These are phyloP conservation scores for Cryptococcus neoformans DNA, from an alignment of 1,284 basidiomycete genomes.

Conservation along the genomic window DNA sequence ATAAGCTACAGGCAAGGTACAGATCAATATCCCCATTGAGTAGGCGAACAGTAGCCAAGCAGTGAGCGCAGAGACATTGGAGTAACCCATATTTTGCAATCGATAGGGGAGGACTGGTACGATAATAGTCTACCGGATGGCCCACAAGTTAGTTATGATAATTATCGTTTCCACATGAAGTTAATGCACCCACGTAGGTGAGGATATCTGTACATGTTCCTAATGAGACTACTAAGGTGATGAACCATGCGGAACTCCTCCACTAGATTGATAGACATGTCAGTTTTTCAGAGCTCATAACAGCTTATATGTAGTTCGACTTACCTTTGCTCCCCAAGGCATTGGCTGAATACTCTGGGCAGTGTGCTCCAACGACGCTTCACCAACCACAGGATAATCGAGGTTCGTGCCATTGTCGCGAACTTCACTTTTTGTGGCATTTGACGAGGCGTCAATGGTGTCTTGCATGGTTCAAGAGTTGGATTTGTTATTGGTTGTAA, in stretches of 20 bases:
- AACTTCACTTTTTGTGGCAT: not conserved
- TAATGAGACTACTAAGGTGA: conserved; percentile 36
- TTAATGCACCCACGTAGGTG: conserved; percentile 32
- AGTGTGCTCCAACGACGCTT: not conserved
- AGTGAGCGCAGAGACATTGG: conserved; percentile 33
- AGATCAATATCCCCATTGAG: conserved; percentile 35
- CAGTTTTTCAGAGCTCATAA: not conserved
- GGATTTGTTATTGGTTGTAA: not conserved
- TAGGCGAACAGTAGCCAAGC: conserved; percentile 43
- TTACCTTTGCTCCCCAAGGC: conserved; percentile 4
- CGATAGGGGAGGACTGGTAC: conserved; percentile 67
- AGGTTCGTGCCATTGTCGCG: not conserved
- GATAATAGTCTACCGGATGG: conserved; percentile 27
- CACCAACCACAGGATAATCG: not conserved
- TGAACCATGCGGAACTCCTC: conserved; percentile 31
- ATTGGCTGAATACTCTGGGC: not conserved
- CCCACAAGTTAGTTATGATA: too few species aligned
- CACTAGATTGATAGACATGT: conserved; percentile 13
- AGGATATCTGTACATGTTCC: conserved; percentile 34
- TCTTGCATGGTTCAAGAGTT: conserved; percentile 6
- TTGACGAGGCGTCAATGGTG: not conserved
- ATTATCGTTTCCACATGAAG: not conserved
- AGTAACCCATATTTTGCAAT: conserved; percentile 28
- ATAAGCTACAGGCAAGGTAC: conserved; percentile 57
- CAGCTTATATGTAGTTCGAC: not conserved